Percentiles rank a stretch among this genome's conserved stretches.
phyloP scores from a whole-genome alignment of 768 basidiomycete genomes.

The Xerocomus brunneocitrinus region DNA sequence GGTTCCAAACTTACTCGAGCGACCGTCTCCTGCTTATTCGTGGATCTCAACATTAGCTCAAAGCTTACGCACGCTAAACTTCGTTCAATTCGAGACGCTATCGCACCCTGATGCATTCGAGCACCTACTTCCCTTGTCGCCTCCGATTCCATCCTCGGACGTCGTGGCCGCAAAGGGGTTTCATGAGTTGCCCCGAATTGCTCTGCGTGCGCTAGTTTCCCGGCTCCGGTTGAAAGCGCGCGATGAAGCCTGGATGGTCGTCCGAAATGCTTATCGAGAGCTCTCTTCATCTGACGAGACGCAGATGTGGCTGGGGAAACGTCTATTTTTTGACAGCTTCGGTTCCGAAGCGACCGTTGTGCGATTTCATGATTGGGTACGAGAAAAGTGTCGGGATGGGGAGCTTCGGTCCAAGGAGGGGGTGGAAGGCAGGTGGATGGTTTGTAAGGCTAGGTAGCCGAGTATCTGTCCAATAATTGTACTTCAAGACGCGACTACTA shows the following conservation, averaged over 20 bases:
- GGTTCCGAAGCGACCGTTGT: conserved; percentile 26
- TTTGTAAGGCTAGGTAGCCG: conserved; percentile 46
- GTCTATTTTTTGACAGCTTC: conserved; percentile 42
- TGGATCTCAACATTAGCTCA: conserved; percentile 56
- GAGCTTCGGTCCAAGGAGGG: conserved; percentile 57
- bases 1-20: conserved; percentile 35
- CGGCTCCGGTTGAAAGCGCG: conserved; percentile 48
- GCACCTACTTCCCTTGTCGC: conserved; percentile 15
- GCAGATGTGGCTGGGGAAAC: conserved; percentile 44
- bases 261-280: conserved; percentile 64
- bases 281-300: conserved; percentile 38
- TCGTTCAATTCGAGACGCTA: conserved; percentile 46
- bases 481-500: not conserved
- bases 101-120: conserved; percentile 31
- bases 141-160: conserved; percentile 2
- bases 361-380: conserved; percentile 53
- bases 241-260: conserved; percentile 51
- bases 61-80: conserved; percentile 52
- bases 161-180: not conserved
- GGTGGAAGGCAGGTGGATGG: conserved; percentile 52
- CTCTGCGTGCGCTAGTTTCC: conserved; percentile 43
- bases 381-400: conserved; percentile 36
- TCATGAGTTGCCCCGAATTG: conserved; percentile 33
- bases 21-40: conserved; percentile 28
- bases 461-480: not conserved